Evolutionary conservation across 2,329 filamentous ascomycete species (phyloP).

Genomic region (Fusarium setosum): DNA sequence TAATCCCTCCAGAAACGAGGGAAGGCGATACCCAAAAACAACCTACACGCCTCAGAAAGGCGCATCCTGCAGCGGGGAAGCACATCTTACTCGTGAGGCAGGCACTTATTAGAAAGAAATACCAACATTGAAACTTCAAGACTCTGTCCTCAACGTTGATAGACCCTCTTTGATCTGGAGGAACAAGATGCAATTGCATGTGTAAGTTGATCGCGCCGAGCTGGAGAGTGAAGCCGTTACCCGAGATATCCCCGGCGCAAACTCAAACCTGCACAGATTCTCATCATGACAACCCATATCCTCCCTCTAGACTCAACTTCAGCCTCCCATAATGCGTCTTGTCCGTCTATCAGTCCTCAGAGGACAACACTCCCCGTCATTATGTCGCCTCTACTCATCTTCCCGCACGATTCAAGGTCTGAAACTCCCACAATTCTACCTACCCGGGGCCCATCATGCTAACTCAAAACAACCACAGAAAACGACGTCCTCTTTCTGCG

Average conservation of each 20-base stretch:
- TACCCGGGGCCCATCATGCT: slow-evolving; percentile 16
- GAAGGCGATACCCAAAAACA: slow-evolving; percentile 43
- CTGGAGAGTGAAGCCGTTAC: background rate
- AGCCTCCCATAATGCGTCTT: slow-evolving; percentile 28
- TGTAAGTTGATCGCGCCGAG: background rate
- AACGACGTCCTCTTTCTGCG: slow-evolving; percentile 55
- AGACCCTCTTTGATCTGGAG: background rate
- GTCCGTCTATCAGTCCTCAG: slow-evolving; percentile 1
- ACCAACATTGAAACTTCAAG: slow-evolving; percentile 12
- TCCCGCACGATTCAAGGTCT: slow-evolving; percentile 44
- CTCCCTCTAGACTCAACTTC: background rate
- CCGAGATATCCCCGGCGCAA: slow-evolving; percentile 43
- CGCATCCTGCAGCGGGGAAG: slow-evolving; percentile 19
- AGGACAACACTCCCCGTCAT: background rate
- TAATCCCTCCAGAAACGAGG: slow-evolving; percentile 37
- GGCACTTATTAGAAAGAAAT: slow-evolving; percentile 18
- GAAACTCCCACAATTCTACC: background rate
- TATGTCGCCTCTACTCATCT: slow-evolving; percentile 40
- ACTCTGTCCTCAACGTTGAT: background rate
- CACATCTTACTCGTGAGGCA: slow-evolving; percentile 1
- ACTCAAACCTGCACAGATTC: slow-evolving; percentile 23
- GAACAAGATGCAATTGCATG: background rate
- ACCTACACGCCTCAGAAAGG: slow-evolving; percentile 11
- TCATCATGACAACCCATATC: slow-evolving; percentile 25
- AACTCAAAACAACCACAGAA: slow-evolving; percentile 43